Percentiles rank a stretch among this genome's conserved stretches.
These are phyloP conservation scores for Vinca minor DNA, from an alignment of 257 asterid species.

Conservation along the genomic window DNA sequence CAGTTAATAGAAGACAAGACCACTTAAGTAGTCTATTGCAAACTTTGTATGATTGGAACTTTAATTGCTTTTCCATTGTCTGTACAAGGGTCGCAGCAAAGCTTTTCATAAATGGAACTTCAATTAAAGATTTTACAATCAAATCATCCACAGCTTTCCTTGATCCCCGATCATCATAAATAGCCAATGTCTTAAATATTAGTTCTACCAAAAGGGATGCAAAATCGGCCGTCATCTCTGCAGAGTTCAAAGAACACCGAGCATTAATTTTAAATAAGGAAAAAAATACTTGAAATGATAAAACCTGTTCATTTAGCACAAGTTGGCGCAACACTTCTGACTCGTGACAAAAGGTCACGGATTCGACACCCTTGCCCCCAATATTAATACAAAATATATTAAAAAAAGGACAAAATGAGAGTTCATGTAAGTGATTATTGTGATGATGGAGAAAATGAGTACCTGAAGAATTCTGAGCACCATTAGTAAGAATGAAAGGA, in stretches of 20 bases:
- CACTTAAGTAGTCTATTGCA: constrained; percentile 74
- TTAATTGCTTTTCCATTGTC: constrained; percentile 80
- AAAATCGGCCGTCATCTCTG: constrained; percentile 56
- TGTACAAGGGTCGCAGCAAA: constrained; percentile 93
- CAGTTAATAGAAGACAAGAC: constrained; percentile 70
- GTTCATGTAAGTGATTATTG: not conserved
- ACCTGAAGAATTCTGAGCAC: constrained; percentile 44
- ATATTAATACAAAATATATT: not conserved
- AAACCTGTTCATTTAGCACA: too few species aligned
- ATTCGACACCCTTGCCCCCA: too few species aligned
- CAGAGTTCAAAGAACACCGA: constrained; percentile 28
- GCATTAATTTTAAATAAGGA: not conserved
- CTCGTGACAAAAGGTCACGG: too few species aligned
- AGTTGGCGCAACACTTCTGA: too few species aligned
- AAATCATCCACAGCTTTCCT: constrained; percentile 78
- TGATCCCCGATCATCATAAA: constrained; percentile 76
- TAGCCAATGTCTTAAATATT: constrained; percentile 55
- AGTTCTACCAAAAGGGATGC: constrained; percentile 61
- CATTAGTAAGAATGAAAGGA: constrained; percentile 42
- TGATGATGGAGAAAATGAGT: constrained; percentile 12
- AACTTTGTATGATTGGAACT: constrained; percentile 52
- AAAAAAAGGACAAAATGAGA: too few species aligned
- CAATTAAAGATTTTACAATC: constrained; percentile 51
- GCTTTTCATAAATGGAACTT: constrained; percentile 55
- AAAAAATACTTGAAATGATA: too few species aligned